Conservation (phyloP, 345 rosid genomes). For the Pugionium cornutum region DNA sequence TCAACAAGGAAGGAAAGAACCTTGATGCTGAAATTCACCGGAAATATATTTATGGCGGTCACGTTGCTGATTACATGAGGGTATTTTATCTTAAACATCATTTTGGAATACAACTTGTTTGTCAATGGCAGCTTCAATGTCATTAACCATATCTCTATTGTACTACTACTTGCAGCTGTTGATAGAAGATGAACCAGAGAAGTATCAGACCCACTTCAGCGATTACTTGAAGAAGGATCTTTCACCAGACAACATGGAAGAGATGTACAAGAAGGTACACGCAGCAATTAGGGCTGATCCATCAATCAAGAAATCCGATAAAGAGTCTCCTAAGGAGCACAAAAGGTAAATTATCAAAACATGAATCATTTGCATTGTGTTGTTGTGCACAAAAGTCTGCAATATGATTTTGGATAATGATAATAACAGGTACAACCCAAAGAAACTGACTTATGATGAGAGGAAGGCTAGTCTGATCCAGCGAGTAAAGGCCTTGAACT, state of each 20-base stretch:
- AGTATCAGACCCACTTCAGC: conserved; percentile 31
- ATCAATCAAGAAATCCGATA: conserved; percentile 25
- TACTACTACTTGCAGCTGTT: conserved; percentile 8
- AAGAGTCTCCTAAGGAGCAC: conserved; percentile 29
- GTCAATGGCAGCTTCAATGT: background rate
- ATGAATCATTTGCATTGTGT: too few relatives aligned
- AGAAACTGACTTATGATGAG: conserved; percentile 32
- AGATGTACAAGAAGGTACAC: conserved; percentile 32
- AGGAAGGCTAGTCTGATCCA: conserved; percentile 35
- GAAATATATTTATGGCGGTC: conserved; percentile 81
- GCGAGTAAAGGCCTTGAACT: conserved; percentile 29
- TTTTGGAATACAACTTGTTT: background rate
- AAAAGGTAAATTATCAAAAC: conserved; percentile 15
- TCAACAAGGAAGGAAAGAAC: conserved; percentile 44
- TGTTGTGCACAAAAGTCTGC: background rate
- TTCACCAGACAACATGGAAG: conserved; percentile 28
- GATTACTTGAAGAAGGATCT: conserved; percentile 20
- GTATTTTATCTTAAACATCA: background rate
- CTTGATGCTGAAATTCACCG: conserved; percentile 80
- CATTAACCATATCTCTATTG: background rate
- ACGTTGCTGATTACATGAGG: conserved; percentile 77
- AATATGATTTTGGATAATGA: background rate
- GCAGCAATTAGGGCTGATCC: conserved; percentile 31
- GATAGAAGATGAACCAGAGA: conserved; percentile 46
- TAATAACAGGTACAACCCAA: conserved; percentile 26